Base-by-base conservation (phyloP, 2,329 filamentous ascomycete genomes). In the Purpureocillium lavendulum region DNA sequence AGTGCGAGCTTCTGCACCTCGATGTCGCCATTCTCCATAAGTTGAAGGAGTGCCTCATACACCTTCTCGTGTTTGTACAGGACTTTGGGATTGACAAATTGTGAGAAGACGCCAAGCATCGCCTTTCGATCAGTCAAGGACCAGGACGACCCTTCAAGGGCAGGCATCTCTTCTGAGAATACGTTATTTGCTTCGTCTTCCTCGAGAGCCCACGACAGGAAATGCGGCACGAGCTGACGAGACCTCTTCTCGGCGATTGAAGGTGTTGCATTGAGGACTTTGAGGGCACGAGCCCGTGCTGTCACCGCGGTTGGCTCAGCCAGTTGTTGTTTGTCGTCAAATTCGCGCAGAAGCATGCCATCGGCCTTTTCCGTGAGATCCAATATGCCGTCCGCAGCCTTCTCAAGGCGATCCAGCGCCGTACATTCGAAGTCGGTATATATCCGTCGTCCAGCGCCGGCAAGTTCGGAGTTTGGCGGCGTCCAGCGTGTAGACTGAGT, bases 1-100 rank as follows among this genome's bases (percentile, higher is more conserved):
- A 98, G 70, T 1, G 88, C 81, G 34, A 82, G 77, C 49, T 84
- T 90, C 58, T 98, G 92, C 13, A 95, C 77, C 49, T 96, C 90
- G 4, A 81, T 73, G 55, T 98, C 92, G 51, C 92, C 92, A 55
- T 96, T 95, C 33, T 81, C 77, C 48, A 96, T 69, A 16, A 96
- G 71, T 26, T 74, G 70, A 14, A 96, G 66, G 17, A 97, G 68
- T 13, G 86, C 80, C 7, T 75, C 64, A 51, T 89, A 85, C 0
- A 95, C 89, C 40, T 87, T 80, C 9, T 78, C 69, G 26, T 84
- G 76, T 52, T 80, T 84, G 60, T 80, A 97, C 4, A 98, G 67
- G 1, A 88, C 87, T 51, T 74, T 84, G 0, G 92, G 87, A 54
- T 98, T 98, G 36, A 74, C 67, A 55, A 97, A 97, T 45, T 88